These are phyloP conservation scores for Arthroderma sp. DNA, from an alignment of 2,329 filamentous ascomycete genomes.

Conservation along the genomic window DNA sequence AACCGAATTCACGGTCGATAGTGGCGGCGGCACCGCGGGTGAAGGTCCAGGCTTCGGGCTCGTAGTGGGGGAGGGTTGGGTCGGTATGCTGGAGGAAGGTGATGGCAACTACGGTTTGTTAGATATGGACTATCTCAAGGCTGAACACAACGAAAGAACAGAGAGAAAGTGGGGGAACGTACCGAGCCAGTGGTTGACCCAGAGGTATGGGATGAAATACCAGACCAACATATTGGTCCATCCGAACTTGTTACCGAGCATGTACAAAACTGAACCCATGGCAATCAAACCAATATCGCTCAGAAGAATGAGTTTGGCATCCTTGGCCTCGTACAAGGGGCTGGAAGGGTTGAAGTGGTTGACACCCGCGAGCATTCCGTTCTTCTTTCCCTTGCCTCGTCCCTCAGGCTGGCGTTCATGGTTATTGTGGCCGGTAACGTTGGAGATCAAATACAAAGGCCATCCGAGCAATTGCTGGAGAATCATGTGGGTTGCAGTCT, in stretches of 20 bases:
- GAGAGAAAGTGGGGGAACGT: conserved; percentile 33
- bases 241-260: conserved; percentile 64
- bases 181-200: conserved; percentile 99
- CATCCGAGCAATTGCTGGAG: conserved; percentile 83
- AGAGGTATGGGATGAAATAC: conserved; percentile 91
- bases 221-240: conserved; percentile 80
- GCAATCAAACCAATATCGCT: conserved; percentile 72
- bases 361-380: conserved; percentile 66
- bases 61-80: conserved; percentile 85
- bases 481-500: conserved; percentile 60
- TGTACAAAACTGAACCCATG: conserved; percentile 47
- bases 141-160: not conserved
- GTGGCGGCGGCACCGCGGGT: conserved; percentile 87
- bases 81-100: conserved; percentile 97
- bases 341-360: conserved; percentile 89
- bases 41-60: conserved; percentile 75
- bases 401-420: conserved; percentile 86
- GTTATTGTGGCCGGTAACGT: conserved; percentile 92
- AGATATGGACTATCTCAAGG: conserved; percentile 1
- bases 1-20: conserved; percentile 94
- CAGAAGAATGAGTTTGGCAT: conserved; percentile 72
- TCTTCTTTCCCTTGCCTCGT: conserved; percentile 81
- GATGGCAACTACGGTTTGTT: conserved; percentile 60
- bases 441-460: conserved; percentile 80
- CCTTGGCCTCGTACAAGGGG: conserved; percentile 82